Percentiles rank a stretch among this genome's conserved stretches.
These are phyloP conservation scores for Eutrema yunnanense DNA, from an alignment of 345 rosid species.

Conservation along the genomic window DNA sequence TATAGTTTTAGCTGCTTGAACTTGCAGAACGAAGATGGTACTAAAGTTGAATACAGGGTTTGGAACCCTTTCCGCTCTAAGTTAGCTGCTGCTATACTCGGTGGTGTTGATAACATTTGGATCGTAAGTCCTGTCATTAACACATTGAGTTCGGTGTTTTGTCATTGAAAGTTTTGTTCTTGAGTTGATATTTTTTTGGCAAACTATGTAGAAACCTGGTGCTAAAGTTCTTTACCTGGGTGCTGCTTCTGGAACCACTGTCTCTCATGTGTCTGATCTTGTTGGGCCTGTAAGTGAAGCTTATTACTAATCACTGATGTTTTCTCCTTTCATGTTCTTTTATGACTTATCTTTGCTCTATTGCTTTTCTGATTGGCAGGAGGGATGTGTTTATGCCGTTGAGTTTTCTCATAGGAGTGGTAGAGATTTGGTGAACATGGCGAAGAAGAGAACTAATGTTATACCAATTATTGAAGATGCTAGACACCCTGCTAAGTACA, in stretches of 20 bases:
- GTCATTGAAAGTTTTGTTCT: not conserved
- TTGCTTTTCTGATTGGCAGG: slow-evolving; percentile 28
- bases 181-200: not conserved
- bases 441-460: slow-evolving; percentile 87
- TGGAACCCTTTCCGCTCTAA: slow-evolving; percentile 99
- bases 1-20: not conserved
- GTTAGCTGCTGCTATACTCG: slow-evolving; percentile 91
- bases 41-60: slow-evolving; percentile 79
- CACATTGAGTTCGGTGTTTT: not conserved
- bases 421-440: slow-evolving; percentile 96
- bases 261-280: slow-evolving; percentile 92
- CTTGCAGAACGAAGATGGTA: slow-evolving; percentile 78
- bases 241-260: slow-evolving; percentile 99
- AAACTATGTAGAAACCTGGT: slow-evolving; percentile 66
- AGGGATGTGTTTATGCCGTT: slow-evolving; percentile 93
- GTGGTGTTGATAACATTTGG: slow-evolving; percentile 92
- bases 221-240: slow-evolving; percentile 93
- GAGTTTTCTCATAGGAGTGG: slow-evolving; percentile 98
- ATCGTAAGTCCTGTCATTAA: slow-evolving; percentile 46
- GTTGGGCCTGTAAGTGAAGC: slow-evolving; percentile 81
- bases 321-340: not conserved
- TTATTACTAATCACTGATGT: not conserved
- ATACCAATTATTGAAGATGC: slow-evolving; percentile 98
- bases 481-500: slow-evolving; percentile 88
- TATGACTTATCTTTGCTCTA: not conserved